Evolutionary conservation across 768 basidiomycete genomes (phyloP), one percentile per base, ranked within the genome.

Genomic region (Calocybe gangraenosa): DNA sequence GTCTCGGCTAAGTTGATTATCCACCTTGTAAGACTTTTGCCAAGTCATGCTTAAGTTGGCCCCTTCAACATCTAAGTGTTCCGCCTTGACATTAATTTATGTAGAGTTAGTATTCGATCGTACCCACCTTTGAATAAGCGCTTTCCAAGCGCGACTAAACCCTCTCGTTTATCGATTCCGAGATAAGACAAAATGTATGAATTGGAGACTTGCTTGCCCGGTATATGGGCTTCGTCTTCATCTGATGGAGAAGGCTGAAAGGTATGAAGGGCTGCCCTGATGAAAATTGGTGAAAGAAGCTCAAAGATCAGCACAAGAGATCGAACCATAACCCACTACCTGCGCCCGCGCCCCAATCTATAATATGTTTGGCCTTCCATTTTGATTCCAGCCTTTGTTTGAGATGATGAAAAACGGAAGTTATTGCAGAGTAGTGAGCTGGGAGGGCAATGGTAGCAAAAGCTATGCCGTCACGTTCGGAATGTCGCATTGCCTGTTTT

Each of bases 371-470:
- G 43, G 80, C 68, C 23, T 65, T 64, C 79, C 76, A 87, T n/a
- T 71, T 70, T 6, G 71, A 61, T n/a, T 78, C 82, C 30, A 92
- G 54, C 44, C 91, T 71, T 38, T 67, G 73, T 48, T 77, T 83
- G 30, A 82, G 53, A 51, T 90, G 82, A 37, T 76, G 68, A 14
- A 94, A 65, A 4, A 93, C 88, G n/a, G 84, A 70, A 39, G 68
- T 73, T 40, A 92, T 85, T 2, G 82, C 89, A 37, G 89, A 79
- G 60, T 87, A 94, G 65, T 92, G 87, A 2, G 84, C 81, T 1
- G 92, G 92, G 51, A 94, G 75, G n/a, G 83, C 86, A 39, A 93
- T 74, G 10, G 87, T 82, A 11, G 86, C 84, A 60, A 92, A 94
- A 3, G 92, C 92, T 19, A 86, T 82, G 18, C 84, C 89, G 51